Evolutionary conservation across 257 asterid genomes (phyloP).

Genomic region (Fraxinus quadrangulata): DNA sequence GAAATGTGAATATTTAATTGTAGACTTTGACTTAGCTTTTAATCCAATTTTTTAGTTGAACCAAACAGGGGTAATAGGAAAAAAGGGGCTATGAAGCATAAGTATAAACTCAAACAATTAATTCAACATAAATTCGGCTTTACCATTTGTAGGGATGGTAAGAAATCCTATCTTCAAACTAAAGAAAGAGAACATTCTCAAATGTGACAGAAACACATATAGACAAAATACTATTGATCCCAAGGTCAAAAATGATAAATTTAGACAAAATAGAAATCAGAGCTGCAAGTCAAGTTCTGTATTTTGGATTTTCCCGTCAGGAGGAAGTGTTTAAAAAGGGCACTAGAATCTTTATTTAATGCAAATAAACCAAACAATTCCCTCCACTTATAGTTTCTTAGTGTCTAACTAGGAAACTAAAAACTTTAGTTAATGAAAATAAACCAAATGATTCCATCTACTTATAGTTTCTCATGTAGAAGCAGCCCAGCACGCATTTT

Average conservation of each 20-base stretch:
- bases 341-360: neutral
- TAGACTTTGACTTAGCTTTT: too few relatives aligned
- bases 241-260: neutral
- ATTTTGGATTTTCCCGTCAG: neutral
- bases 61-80: neutral
- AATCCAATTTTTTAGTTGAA: too few relatives aligned
- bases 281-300: neutral
- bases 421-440: constrained; percentile 11
- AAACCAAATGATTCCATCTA: constrained; percentile 7
- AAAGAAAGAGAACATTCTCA: neutral
- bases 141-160: neutral
- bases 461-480: neutral
- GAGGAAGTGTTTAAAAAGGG: neutral
- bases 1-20: too few relatives aligned
- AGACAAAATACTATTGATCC: neutral
- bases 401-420: neutral
- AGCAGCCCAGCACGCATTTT: neutral
- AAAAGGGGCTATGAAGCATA: neutral
- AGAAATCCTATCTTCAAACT: neutral
- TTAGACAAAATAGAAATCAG: neutral
- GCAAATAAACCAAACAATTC: neutral
- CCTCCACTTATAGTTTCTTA: neutral
- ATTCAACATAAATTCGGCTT: neutral
- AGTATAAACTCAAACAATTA: constrained; percentile 1
- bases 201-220: constrained; percentile 11